A percentile compares a stretch with the other conserved stretches of the same genome.
These are phyloP conservation scores for Neoboletus magnificus DNA, from an alignment of 768 basidiomycete species.

Conservation along the genomic window DNA sequence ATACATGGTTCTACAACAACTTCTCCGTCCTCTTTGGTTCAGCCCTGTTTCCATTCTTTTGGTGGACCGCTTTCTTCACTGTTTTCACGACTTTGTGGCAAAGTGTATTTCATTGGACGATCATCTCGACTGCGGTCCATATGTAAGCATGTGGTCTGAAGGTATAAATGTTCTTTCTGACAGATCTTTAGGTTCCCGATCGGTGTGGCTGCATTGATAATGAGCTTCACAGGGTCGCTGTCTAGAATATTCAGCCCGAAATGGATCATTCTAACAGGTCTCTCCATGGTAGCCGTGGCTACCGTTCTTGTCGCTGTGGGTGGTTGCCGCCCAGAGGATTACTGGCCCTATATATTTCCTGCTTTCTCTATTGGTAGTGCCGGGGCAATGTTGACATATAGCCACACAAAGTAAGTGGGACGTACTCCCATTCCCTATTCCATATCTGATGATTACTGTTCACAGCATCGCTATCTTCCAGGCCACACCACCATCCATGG, in stretches of 20 bases:
- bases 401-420: slow-evolving; percentile 43
- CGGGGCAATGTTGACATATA: slow-evolving; percentile 44
- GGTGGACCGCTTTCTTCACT: slow-evolving; percentile 37
- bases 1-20: slow-evolving; percentile 42
- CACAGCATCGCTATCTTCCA: slow-evolving; percentile 49
- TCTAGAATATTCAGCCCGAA: slow-evolving; percentile 40
- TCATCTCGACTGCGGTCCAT: slow-evolving; percentile 38
- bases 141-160: slow-evolving; percentile 28
- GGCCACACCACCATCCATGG: slow-evolving; percentile 44
- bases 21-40: slow-evolving; percentile 37
- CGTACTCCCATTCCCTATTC: background rate
- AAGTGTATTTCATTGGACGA: slow-evolving; percentile 40
- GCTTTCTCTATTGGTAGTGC: slow-evolving; percentile 46
- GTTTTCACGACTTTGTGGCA: slow-evolving; percentile 42
- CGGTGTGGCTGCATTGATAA: slow-evolving; percentile 36
- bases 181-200: slow-evolving; percentile 37
- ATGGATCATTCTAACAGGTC: slow-evolving; percentile 44
- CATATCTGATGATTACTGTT: background rate
- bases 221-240: slow-evolving; percentile 39
- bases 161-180: background rate
- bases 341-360: slow-evolving; percentile 49
- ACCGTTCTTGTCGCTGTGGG: slow-evolving; percentile 43
- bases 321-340: slow-evolving; percentile 37
- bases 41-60: slow-evolving; percentile 39
- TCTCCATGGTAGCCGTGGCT: slow-evolving; percentile 35